Evolutionary conservation across 345 rosid species (phyloP), one percentile per base, ranked within the genome.

Genomic region (Dipteronia sinensis): DNA sequence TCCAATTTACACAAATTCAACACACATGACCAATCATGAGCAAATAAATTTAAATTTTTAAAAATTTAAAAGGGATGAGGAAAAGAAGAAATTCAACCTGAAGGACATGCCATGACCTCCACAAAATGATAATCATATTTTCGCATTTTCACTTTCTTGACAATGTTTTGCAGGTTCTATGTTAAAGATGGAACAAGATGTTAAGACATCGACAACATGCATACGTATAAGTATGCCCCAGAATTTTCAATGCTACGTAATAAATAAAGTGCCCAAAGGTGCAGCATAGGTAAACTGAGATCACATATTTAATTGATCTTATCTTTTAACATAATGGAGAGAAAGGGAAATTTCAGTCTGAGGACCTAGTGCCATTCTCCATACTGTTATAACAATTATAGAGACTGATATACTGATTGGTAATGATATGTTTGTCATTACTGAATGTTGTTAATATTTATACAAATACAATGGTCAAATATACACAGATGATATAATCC

Each of bases 51-150:
- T 13, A 19, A 55, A 12, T 10, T 10, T 13, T 53, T 7, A 34
- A 38, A 58, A 38, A 2, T 10, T 31, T 23, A 17, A 22, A 59
- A 68, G 25, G 73, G 29, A 16, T 19, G 53, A 68, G 27, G 74
- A 46, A 46, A 71, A 0, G 25, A 66, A 46, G 65, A 69, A 72
- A 62, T 20, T 12, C 78, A 40, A 94, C 98, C 99, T 86, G 99
- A 82, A 80, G 99, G 99, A 71, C 98, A 96, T 23, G 98, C 99
- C 99, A 94, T 96, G 80, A 96, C 90, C 91, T 96, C 98, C 79
- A 96, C 98, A 77, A 85, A 96, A 40, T 96, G 95, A 84, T 91
- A 96, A 76, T 94, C 98, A 73, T 98, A 94, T 81, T 85, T 94
- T 66, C 27, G 69, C 51, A 79, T 91, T 85, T 94, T 94, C 47